Evolutionary conservation across 192 early-diverging fungal species (phyloP).

Genomic region (Backusella psychrophila): DNA sequence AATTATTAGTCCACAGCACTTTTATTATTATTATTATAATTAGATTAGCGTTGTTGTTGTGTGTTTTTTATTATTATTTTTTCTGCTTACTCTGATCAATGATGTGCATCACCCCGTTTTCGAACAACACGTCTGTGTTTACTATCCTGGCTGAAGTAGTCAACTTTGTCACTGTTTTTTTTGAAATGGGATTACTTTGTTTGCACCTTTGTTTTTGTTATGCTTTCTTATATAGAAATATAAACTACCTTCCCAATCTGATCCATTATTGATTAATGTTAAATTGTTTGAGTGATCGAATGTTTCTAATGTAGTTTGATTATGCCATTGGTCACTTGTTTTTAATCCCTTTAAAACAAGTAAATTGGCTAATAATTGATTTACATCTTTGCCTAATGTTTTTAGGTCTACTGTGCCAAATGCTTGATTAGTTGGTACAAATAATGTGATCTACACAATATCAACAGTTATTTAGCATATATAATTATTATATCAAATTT

Average conservation of each 20-base stretch:
- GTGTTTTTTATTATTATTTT: not conserved
- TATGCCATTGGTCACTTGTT: not conserved
- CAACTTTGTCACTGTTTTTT: not conserved
- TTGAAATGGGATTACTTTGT: not conserved
- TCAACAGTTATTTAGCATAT: not conserved
- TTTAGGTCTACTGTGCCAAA: not conserved
- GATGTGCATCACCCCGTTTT: conserved; percentile 2
- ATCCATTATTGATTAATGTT: not conserved
- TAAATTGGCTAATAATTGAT: conserved; percentile 1
- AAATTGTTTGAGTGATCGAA: not conserved
- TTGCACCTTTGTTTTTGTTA: not conserved
- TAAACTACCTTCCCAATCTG: conserved; percentile 3
- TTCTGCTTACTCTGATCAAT: conserved; percentile 2
- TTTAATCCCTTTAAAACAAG: conserved; percentile 2
- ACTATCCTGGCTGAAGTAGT: not conserved
- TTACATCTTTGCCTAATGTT: not conserved
- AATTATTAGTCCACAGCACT: not conserved
- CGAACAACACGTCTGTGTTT: not conserved
- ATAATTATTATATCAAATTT: no score
- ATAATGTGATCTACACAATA: not conserved
- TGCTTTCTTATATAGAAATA: not conserved
- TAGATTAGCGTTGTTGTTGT: not conserved
- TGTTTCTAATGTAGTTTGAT: not conserved
- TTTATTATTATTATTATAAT: not conserved
- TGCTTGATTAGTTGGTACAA: conserved; percentile 1